phyloP scores from a whole-genome alignment of 2,329 filamentous ascomycete species.

The Neurospora crassa region DNA sequence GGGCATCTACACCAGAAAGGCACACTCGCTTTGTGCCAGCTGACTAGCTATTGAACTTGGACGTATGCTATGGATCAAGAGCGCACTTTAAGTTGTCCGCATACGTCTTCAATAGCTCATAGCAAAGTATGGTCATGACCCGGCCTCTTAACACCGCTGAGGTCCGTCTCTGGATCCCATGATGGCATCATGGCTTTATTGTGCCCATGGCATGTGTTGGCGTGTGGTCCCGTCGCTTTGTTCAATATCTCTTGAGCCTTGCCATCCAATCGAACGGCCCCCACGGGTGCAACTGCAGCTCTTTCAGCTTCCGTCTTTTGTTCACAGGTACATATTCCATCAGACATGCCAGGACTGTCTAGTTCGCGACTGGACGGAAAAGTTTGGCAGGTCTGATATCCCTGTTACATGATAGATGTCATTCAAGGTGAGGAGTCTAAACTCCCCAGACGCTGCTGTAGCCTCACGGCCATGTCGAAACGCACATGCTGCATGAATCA shows the following conservation, averaged over 20 bases:
- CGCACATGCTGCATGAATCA: background rate
- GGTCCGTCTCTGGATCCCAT: too few species aligned
- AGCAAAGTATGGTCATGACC: background rate
- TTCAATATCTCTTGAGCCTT: background rate
- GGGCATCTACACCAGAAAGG: background rate
- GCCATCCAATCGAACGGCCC: background rate
- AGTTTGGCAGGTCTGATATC: background rate
- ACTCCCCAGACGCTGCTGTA: background rate
- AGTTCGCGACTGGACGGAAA: background rate
- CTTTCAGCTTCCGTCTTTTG: background rate
- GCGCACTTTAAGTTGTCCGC: background rate
- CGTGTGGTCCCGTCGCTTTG: background rate
- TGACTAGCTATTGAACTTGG: background rate
- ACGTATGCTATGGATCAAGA: background rate
- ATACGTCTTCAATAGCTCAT: background rate
- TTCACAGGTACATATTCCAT: background rate
- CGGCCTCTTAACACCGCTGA: background rate
- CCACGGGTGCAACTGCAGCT: background rate
- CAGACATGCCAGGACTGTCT: background rate
- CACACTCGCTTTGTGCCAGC: background rate
- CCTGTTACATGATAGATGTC: background rate
- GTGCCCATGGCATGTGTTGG: background rate
- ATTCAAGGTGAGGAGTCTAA: background rate
- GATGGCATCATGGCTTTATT: background rate
- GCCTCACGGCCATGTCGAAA: background rate